phyloP scores from a whole-genome alignment of 257 asterid species.

The Cinchona pubescens region DNA sequence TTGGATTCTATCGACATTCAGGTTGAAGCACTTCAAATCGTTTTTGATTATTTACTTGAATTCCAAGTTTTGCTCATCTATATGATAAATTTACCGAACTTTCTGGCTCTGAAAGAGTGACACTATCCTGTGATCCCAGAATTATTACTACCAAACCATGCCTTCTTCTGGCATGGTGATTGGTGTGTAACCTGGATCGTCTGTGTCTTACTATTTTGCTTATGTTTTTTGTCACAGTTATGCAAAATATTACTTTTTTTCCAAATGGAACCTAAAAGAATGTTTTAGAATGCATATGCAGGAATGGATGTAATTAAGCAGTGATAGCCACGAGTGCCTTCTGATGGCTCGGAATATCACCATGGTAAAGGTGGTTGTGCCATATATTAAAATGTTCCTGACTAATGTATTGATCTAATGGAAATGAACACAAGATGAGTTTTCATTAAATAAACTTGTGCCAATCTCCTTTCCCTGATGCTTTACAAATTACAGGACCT shows the following conservation, averaged over 20 bases:
- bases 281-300: neutral
- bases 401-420: neutral
- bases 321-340: neutral
- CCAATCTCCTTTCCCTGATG: neutral
- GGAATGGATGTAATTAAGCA: neutral
- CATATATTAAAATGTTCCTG: neutral
- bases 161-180: neutral
- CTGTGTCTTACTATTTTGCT: neutral
- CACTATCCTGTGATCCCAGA: neutral
- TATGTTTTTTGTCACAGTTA: neutral
- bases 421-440: neutral
- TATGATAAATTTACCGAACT: neutral
- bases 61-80: neutral
- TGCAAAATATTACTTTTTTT: neutral
- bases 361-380: neutral
- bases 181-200: neutral
- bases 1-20: conserved; percentile 1
- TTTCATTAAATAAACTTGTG: neutral
- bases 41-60: neutral
- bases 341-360: neutral
- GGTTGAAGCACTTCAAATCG: neutral
- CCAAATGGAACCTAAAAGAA: neutral
- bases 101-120: neutral
- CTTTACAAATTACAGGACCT: neutral
- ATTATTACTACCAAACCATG: neutral